Percentiles rank a stretch among this genome's conserved stretches.
These are phyloP conservation scores for Trichoderma koningii DNA, from an alignment of 2,329 filamentous ascomycete genomes.

Conservation along the genomic window DNA sequence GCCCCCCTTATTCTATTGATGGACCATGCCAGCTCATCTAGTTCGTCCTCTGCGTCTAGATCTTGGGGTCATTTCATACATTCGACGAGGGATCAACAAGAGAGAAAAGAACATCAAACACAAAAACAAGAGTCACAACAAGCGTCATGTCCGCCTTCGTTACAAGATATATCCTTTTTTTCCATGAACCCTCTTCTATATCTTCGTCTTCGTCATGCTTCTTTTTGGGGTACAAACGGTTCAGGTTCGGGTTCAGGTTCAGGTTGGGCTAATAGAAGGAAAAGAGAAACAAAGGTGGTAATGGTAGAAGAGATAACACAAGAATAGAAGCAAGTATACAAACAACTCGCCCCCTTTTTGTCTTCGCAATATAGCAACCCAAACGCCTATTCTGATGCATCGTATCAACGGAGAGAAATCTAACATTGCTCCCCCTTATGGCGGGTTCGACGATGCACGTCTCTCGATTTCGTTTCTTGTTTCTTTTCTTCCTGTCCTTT, in stretches of 20 bases:
- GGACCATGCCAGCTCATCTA: conserved; percentile 16
- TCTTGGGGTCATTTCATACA: conserved; percentile 24
- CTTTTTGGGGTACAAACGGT: not conserved
- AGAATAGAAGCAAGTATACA: conserved; percentile 26
- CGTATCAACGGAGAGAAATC: conserved; percentile 28
- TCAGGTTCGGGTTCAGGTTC: not conserved
- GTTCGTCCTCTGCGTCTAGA: conserved; percentile 22
- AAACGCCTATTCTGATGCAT: conserved; percentile 31
- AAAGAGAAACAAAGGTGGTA: not conserved
- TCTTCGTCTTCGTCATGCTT: not conserved
- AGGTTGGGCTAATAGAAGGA: conserved; percentile 14
- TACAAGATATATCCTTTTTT: not conserved
- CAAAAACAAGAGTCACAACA: not conserved
- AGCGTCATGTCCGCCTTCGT: not conserved
- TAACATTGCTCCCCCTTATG: conserved; percentile 5
- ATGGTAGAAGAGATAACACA: conserved; percentile 13
- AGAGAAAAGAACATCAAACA: not conserved
- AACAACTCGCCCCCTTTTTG: conserved; percentile 24
- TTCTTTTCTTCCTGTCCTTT: not conserved
- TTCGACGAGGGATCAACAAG: not conserved
- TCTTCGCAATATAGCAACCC: conserved; percentile 19
- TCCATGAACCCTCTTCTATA: conserved; percentile 8
- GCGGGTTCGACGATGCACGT: conserved; percentile 11
- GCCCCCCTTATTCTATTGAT: not conserved
- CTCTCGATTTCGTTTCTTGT: not conserved